Conservation (phyloP, 1,284 basidiomycete genomes). For the Cryptococcus maquisensis region DNA sequence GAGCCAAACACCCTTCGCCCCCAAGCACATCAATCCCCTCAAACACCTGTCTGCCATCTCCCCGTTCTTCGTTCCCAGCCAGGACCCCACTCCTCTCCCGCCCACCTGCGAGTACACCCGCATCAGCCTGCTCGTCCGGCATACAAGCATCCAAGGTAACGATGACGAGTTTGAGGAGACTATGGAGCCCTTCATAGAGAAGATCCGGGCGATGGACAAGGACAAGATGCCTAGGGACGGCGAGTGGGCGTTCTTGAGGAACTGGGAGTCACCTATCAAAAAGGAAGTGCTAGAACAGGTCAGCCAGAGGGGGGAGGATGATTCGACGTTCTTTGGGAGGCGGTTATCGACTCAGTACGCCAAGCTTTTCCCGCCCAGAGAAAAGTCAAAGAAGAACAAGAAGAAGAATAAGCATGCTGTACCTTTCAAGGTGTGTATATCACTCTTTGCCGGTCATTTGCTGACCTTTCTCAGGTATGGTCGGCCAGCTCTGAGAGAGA, state of each 20-base stretch:
- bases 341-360: conserved; percentile 44
- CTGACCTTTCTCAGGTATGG: conserved; percentile 26
- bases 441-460: no score
- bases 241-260: conserved; percentile 43
- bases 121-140: conserved; percentile 42
- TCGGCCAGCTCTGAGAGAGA: conserved; percentile 48
- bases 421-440: conserved; percentile 23
- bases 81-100: conserved; percentile 37
- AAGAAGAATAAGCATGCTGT: conserved; percentile 13
- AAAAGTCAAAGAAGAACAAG: conserved; percentile 14
- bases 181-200: conserved; percentile 50
- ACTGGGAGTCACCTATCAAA: conserved; percentile 53
- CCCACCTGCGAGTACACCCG: conserved; percentile 28
- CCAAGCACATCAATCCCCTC: conserved; percentile 9
- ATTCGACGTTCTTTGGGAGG: conserved; percentile 44
- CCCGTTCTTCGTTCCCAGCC: conserved; percentile 40
- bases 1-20: not conserved
- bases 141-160: conserved; percentile 49
- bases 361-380: conserved; percentile 41
- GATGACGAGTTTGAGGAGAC: conserved; percentile 50
- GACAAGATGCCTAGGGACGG: conserved; percentile 24
- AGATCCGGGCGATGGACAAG: conserved; percentile 29
- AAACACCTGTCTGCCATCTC: conserved; percentile 45
- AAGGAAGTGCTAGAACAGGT: conserved; percentile 72
- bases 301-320: conserved; percentile 43